phyloP scores from a whole-genome alignment of 1,284 basidiomycete genomes.

The Blastosporella zonata region DNA sequence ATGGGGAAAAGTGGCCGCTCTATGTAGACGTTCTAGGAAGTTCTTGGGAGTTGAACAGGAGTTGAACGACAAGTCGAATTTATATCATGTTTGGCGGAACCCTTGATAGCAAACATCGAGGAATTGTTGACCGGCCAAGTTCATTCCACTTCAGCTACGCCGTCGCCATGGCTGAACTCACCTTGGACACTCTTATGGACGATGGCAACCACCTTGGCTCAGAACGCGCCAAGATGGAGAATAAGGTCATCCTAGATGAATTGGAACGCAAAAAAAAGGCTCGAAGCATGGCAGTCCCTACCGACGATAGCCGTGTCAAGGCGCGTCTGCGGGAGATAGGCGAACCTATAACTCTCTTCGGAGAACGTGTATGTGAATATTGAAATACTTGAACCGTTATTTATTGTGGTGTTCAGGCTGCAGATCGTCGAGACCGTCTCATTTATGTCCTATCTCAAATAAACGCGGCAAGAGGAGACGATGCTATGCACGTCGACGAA shows the following conservation, averaged over 20 bases:
- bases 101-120: neutral
- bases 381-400: slow-evolving; percentile 8
- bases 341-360: slow-evolving; percentile 96
- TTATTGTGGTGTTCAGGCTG: slow-evolving; percentile 50
- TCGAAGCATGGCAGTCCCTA: slow-evolving; percentile 92
- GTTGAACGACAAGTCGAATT: neutral
- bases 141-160: no score
- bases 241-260: slow-evolving; percentile 84
- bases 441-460: slow-evolving; percentile 92
- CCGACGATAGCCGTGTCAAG: slow-evolving; percentile 92
- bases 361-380: slow-evolving; percentile 77
- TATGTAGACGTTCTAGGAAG: no score
- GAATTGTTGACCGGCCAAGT: neutral
- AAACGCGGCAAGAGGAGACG: slow-evolving; percentile 73
- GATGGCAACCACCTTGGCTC: slow-evolving; percentile 72
- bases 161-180: slow-evolving; percentile 62
- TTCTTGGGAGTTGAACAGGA: no score
- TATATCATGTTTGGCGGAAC: slow-evolving; percentile 3
- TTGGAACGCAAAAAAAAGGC: slow-evolving; percentile 95
- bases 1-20: no score
- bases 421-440: slow-evolving; percentile 89
- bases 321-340: slow-evolving; percentile 87
- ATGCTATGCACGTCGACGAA: slow-evolving; percentile 68
- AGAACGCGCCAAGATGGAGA: slow-evolving; percentile 70
- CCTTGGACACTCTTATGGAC: slow-evolving; percentile 68